A percentile compares a stretch with the other conserved stretches of the same genome.
These are phyloP conservation scores for Pythium scleroteichum DNA, from an alignment of 352 stramenopile genomes.

Conservation along the genomic window DNA sequence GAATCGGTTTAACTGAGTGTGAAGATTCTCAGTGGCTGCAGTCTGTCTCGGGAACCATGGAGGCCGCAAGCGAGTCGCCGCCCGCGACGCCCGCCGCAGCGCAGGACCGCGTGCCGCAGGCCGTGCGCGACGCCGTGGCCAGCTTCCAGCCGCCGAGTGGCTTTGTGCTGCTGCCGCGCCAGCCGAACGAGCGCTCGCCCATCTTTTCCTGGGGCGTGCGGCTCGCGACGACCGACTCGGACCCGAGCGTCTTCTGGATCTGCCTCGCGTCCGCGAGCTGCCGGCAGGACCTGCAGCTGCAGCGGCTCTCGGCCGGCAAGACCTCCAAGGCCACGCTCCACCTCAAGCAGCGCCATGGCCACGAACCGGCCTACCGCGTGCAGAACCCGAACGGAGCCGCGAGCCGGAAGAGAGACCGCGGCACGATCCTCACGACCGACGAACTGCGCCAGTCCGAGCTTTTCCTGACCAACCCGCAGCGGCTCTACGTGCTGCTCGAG, in stretches of 20 bases:
- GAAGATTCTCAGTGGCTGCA: too few species aligned
- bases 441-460: conserved; percentile 7
- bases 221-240: neutral
- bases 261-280: conserved; percentile 12
- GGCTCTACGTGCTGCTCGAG: conserved; percentile 12
- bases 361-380: neutral
- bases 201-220: conserved; percentile 16
- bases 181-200: conserved; percentile 3
- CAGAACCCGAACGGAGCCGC: neutral
- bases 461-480: neutral
- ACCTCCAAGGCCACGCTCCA: conserved; percentile 17
- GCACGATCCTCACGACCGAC: neutral
- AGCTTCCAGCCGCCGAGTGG: conserved; percentile 2
- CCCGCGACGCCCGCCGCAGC: neutral
- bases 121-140: conserved; percentile 3
- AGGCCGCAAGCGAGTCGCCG: neutral
- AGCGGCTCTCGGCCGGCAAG: conserved; percentile 7
- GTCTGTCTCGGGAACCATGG: neutral
- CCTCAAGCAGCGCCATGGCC: neutral
- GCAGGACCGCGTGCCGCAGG: conserved; percentile 6
- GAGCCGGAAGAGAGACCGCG: conserved; percentile 2
- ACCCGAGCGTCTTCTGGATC: conserved; percentile 2
- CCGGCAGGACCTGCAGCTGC: neutral
- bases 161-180: conserved; percentile 1
- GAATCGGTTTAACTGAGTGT: too few species aligned